Base-by-base conservation (phyloP, 441 rosid genomes). In the Metrosideros polymorpha region DNA sequence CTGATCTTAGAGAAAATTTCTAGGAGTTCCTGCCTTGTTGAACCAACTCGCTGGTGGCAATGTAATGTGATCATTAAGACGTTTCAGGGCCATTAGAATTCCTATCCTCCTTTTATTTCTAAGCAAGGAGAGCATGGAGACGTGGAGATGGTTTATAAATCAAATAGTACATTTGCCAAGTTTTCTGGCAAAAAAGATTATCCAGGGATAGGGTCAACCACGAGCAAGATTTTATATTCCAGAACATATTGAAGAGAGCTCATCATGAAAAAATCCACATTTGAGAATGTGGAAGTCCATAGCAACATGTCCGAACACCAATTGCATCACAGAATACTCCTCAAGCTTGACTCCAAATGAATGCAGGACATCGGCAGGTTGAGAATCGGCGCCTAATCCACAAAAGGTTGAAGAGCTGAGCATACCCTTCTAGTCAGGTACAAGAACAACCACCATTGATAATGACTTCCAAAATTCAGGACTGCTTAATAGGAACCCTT, bases 401-500 rank as follows among this genome's bases (percentile, higher is more conserved):
- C 49, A 71, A 1, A 63, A 39, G 45, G 45, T 66, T 35, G 45
- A 66, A 66, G n/a, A 39, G 18, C 24, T 12, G 29, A 71, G 45
- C 3, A 43, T 71, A 75, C 3, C 82, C 29, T 75, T 42, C 17
- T 71, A 7, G 82, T 75, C 82, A 12, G 82, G 49, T 75, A 12
- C 49, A 24, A 24, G 82, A 42, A 9, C 82, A 75, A 25, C 49
- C 49, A 24, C 29, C 49, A 42, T 75, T 22, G 49, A 75, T 5
- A 66, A 66, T 42, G 82, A 42, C 82, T 75, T 39, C 9, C 82
- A 24, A 39, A 56, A 51, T 50, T 52, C 61, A 53, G 29, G 82
- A 52, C 47, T 35, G 56, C 79, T 85, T 85, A 32, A 51, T 79
- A 87, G 76, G 92, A 92, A 86, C 90, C 92, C 57, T 55, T 27